Percentiles rank a stretch among this genome's conserved stretches.
phyloP scores from a whole-genome alignment of 495 filamentous ascomycete genomes.

The Daldinia loculata region DNA sequence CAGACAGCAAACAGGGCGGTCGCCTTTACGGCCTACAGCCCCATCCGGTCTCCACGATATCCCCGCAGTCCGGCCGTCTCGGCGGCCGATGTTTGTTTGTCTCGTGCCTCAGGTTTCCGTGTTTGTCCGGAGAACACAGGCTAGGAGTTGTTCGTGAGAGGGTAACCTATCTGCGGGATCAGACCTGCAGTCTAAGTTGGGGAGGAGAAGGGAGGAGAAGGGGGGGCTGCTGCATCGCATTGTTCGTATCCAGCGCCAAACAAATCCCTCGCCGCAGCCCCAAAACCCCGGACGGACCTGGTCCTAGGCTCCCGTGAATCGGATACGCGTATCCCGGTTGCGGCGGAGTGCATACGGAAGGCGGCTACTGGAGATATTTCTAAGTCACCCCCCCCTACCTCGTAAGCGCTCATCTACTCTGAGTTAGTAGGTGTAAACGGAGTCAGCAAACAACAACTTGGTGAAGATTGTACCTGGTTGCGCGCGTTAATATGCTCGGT shows the following conservation, averaged over 20 bases:
- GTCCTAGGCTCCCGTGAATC: slow-evolving; percentile 24
- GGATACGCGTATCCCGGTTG: slow-evolving; percentile 27
- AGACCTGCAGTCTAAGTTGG: background rate
- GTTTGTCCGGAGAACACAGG: slow-evolving; percentile 7
- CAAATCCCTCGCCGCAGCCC: background rate
- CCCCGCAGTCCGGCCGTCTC: slow-evolving; percentile 30
- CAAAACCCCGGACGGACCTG: slow-evolving; percentile 12
- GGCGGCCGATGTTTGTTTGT: slow-evolving; percentile 36
- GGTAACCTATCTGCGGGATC: background rate
- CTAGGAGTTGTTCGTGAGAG: slow-evolving; percentile 1
- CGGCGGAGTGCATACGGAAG: slow-evolving; percentile 38
- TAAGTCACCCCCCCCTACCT: slow-evolving; percentile 14
- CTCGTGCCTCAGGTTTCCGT: slow-evolving; percentile 9
- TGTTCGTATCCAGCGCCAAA: slow-evolving; percentile 2
- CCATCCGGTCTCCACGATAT: slow-evolving; percentile 18
- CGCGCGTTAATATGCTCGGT: background rate
- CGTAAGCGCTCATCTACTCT: slow-evolving; percentile 20
- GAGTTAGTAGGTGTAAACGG: slow-evolving; percentile 7
- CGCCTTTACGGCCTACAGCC: slow-evolving; percentile 7
- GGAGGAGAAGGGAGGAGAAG: background rate
- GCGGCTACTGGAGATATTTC: slow-evolving; percentile 27
- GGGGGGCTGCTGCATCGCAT: background rate
- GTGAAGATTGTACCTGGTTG: background rate
- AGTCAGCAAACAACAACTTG: slow-evolving; percentile 17
- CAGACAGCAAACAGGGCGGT: slow-evolving; percentile 25